Base-by-base conservation (phyloP, 2,329 filamentous ascomycete genomes). In the Ambrosiella cleistominuta region DNA sequence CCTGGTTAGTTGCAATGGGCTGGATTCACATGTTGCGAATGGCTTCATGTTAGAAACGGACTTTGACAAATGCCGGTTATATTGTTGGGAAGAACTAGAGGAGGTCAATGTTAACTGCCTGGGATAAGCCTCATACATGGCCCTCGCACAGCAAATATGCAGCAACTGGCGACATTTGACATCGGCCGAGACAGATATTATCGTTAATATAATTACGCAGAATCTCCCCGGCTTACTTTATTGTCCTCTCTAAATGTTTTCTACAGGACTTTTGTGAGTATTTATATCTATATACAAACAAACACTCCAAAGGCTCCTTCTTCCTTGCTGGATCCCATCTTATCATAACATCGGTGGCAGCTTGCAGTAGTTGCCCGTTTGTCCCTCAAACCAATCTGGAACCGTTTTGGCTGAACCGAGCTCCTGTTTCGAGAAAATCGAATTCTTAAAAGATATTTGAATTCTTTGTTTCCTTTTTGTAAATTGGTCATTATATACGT, bases 371-470 rank as follows among this genome's bases (percentile, higher is more conserved):
- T 51, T 51, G 17, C 47, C 19, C 13, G 17, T 35, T 51, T 35
- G 47, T 51, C 11, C 19, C 52, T 54, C 52, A 54, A 54, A 54
- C 52, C 52, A 54, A 54, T 27, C 52, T 54, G 52, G 52, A 54
- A 54, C 52, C 35, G 52, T 27, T 54, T 40, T 54, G 15, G 52
- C 52, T 54, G 52, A 54, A 54, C 52, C 52, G 52, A 54, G 52
- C 52, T 44, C 19, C 15, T 42, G 52, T 54, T 54, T 54, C 52
- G 52, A 54, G 52, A 42, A 51, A 36, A 11, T 36, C 13, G 5
- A 51, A 12, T 19, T 51, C 17, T 51, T 51, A 9, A 36, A 51
- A 35, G n/a, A 42, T 12, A 42, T n/a, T 42, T 42, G 39, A 42
- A 42, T 42, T n/a, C 11, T 42, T 42, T 5, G n/a, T 42, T 12